phyloP scores from a whole-genome alignment of 2,329 filamentous ascomycete species.

The Scytalidium sp. region DNA sequence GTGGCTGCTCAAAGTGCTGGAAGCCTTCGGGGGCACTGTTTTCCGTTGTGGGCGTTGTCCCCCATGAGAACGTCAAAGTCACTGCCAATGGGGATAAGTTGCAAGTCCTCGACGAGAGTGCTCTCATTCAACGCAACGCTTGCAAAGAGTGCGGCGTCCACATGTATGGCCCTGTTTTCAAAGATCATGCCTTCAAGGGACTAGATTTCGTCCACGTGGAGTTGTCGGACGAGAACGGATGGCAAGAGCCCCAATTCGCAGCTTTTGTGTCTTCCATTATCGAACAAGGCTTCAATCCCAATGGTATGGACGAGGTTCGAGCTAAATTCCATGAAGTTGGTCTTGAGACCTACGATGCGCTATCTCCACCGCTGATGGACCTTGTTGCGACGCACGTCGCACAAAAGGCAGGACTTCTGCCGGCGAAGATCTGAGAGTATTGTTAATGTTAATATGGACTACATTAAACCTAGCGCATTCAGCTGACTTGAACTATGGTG shows the following conservation, averaged over 20 bases:
- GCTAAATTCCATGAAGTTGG: constrained; percentile 50
- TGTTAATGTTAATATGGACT: no score
- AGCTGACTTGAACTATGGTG: no score
- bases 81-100: constrained; percentile 59
- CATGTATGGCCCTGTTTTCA: constrained; percentile 62
- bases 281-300: constrained; percentile 61
- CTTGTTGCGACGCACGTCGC: constrained; percentile 53
- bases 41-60: constrained; percentile 60
- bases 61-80: constrained; percentile 50
- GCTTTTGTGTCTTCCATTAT: constrained; percentile 67
- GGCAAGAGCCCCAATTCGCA: constrained; percentile 70
- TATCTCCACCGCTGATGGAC: constrained; percentile 64
- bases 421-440: neutral
- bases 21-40: constrained; percentile 64
- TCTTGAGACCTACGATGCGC: constrained; percentile 59
- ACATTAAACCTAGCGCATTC: no score
- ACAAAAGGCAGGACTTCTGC: constrained; percentile 30
- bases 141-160: constrained; percentile 61
- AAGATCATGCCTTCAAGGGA: constrained; percentile 63
- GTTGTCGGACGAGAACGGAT: constrained; percentile 57
- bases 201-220: constrained; percentile 69
- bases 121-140: constrained; percentile 58
- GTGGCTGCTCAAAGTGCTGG: constrained; percentile 72
- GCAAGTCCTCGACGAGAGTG: constrained; percentile 49
- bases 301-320: constrained; percentile 53